Evolutionary conservation across 2,329 filamentous ascomycete species (phyloP).

Genomic region (Ophiostoma australiae): DNA sequence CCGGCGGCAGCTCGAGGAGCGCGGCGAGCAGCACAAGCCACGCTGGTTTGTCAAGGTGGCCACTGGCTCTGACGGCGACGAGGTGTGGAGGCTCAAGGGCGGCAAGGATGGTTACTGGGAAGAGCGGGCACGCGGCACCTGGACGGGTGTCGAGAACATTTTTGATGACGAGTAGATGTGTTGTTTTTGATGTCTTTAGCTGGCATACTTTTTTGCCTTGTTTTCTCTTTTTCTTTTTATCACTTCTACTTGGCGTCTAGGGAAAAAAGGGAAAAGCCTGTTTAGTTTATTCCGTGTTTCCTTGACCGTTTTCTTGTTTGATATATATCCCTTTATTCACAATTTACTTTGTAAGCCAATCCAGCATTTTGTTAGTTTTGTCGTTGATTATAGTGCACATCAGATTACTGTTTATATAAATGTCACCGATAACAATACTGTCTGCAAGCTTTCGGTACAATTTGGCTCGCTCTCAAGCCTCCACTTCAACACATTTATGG

Average conservation of each 20-base stretch:
- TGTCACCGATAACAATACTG: neutral
- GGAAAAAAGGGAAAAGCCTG: constrained; percentile 15
- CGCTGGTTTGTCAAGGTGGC: constrained; percentile 77
- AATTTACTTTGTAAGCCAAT: neutral
- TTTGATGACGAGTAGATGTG: constrained; percentile 34
- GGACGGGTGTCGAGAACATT: constrained; percentile 54
- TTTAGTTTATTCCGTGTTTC: constrained; percentile 9
- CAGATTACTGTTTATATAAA: neutral
- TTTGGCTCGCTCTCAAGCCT: neutral
- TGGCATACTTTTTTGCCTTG: neutral
- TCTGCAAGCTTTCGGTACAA: neutral
- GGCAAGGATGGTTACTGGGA: constrained; percentile 95
- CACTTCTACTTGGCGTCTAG: constrained; percentile 2
- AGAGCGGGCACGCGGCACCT: constrained; percentile 63
- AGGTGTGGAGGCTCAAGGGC: constrained; percentile 69
- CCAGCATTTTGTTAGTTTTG: neutral
- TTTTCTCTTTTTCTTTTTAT: neutral
- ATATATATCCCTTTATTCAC: neutral
- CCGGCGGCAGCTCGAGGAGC: constrained; percentile 68
- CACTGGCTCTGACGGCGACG: constrained; percentile 55
- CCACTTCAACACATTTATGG: neutral
- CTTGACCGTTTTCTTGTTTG: neutral
- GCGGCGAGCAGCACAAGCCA: constrained; percentile 66
- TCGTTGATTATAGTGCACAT: neutral
- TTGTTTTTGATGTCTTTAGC: neutral